phyloP scores from a whole-genome alignment of 768 basidiomycete genomes.

The Rhodotorula toruloides region DNA sequence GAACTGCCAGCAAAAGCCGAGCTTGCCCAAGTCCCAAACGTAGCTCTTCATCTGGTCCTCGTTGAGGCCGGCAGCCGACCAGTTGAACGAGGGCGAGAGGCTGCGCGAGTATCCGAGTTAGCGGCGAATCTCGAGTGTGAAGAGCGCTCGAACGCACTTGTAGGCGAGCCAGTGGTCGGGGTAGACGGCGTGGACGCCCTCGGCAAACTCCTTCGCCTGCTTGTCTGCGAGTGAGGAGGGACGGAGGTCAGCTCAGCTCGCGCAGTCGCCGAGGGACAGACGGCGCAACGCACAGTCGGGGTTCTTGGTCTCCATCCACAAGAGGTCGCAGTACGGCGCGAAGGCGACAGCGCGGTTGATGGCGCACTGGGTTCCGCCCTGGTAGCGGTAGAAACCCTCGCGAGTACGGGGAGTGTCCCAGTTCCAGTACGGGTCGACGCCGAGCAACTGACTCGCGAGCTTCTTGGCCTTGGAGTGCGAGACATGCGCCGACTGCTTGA shows the following conservation, averaged over 20 bases:
- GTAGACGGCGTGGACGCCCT: constrained; percentile 66
- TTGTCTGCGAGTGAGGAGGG: too few relatives aligned
- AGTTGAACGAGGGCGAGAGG: constrained; percentile 47
- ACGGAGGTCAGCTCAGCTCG: too few relatives aligned
- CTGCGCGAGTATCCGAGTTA: background rate
- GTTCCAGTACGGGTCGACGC: constrained; percentile 62
- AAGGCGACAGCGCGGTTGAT: constrained; percentile 86
- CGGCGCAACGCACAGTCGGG: too few relatives aligned
- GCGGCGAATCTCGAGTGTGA: constrained; percentile 69
- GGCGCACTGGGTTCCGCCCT: constrained; percentile 91
- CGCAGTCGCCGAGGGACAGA: too few relatives aligned
- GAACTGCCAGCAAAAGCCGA: constrained; percentile 98
- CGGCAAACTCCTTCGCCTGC: constrained; percentile 87
- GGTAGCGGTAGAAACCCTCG: constrained; percentile 95
- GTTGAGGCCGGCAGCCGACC: constrained; percentile 74
- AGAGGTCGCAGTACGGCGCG: constrained; percentile 82
- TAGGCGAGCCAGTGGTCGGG: constrained; percentile 95
- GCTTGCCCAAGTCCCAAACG: constrained; percentile 88
- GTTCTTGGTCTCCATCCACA: constrained; percentile 97
- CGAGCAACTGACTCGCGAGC: constrained; percentile 54
- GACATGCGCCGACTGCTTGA: constrained; percentile 58
- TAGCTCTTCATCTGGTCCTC: constrained; percentile 78
- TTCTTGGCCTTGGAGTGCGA: constrained; percentile 65
- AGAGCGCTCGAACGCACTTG: constrained; percentile 66
- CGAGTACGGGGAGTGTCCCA: constrained; percentile 92